Evolutionary conservation across 1,139 yeast species (phyloP).

Genomic region (Kodamaea sp.): DNA sequence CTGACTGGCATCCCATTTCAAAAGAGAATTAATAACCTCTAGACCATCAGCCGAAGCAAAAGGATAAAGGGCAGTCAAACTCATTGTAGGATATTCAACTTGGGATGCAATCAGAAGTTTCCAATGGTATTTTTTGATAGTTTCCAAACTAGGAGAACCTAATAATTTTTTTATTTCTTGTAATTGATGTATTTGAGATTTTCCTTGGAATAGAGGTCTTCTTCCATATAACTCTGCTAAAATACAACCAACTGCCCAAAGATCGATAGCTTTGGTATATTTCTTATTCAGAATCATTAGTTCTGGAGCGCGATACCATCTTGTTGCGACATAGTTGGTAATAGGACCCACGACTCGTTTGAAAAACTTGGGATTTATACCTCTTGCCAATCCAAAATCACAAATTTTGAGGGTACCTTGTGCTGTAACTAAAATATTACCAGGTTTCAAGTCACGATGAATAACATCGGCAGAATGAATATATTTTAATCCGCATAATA

Average conservation of each 20-base stretch:
- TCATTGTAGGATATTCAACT: conserved; percentile 34
- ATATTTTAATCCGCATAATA: conserved; percentile 74
- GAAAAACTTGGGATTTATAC: conserved; percentile 48
- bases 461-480: conserved; percentile 83
- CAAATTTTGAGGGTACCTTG: conserved; percentile 75
- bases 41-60: conserved; percentile 50
- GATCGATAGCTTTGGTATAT: conserved; percentile 59
- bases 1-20: conserved; percentile 57
- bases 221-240: conserved; percentile 71
- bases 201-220: conserved; percentile 68
- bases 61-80: conserved; percentile 56
- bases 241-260: conserved; percentile 85
- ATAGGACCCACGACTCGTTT: conserved; percentile 39
- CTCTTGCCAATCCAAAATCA: conserved; percentile 87
- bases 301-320: conserved; percentile 97
- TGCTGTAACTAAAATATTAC: conserved; percentile 70
- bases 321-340: conserved; percentile 87
- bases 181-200: conserved; percentile 61
- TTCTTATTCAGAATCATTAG: conserved; percentile 60
- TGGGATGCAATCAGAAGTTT: conserved; percentile 32
- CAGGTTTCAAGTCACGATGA: conserved; percentile 84
- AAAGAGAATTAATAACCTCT: conserved; percentile 44
- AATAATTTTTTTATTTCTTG: conserved; percentile 58
- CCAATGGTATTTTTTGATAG: conserved; percentile 32
- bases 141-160: conserved; percentile 55